Evolutionary conservation across 257 asterid genomes (phyloP).

Genomic region (Solanum dulcamara): DNA sequence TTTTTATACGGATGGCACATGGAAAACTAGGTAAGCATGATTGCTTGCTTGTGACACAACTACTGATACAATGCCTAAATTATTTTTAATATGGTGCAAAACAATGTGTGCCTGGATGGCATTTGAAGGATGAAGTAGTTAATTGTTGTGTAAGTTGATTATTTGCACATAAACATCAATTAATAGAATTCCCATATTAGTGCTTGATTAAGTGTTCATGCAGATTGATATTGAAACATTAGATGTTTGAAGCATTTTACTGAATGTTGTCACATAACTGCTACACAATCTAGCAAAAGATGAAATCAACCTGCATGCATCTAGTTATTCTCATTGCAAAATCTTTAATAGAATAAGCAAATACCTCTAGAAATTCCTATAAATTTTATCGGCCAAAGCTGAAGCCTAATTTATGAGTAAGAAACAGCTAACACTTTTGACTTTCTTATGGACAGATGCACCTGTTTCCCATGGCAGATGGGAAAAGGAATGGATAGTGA

Average conservation of each 20-base stretch:
- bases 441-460: background rate
- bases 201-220: background rate
- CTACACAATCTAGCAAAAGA: background rate
- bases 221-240: background rate
- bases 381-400: background rate
- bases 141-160: background rate
- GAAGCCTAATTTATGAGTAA: background rate
- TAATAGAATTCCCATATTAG: background rate
- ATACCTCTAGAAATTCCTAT: background rate
- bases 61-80: background rate
- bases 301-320: background rate
- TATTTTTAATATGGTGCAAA: background rate
- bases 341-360: background rate
- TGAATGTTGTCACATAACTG: background rate
- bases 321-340: background rate
- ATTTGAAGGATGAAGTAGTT: background rate
- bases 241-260: too few relatives aligned
- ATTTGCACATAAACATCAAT: background rate
- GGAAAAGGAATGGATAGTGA: background rate
- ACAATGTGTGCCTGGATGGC: background rate
- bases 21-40: conserved; percentile 11
- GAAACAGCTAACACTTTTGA: background rate
- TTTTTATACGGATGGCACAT: conserved; percentile 27
- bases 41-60: background rate
- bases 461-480: background rate